Evolutionary conservation across 2,329 filamentous ascomycete species (phyloP), one percentile per base, ranked within the genome.

Genomic region (Aschersonia sp.): DNA sequence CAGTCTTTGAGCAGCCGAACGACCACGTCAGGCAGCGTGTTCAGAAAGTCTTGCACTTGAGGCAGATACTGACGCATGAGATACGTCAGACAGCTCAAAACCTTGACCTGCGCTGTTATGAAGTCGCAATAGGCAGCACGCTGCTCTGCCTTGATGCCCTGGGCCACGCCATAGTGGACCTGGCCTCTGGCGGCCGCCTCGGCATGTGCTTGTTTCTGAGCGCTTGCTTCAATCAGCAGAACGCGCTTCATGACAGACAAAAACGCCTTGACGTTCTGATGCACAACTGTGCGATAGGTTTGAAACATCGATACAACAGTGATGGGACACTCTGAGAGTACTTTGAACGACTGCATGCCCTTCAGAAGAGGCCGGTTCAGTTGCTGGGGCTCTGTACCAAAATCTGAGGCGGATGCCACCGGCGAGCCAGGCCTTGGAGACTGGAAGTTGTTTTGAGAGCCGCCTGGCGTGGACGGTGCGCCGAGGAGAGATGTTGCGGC

Each of bases 261-360:
- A 58, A 99, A 97, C 7, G 83, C 76, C 66, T 86, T 89, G 46
- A 98, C 89, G 58, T 96, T 96, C 48, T 82, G 76, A 40, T 80
- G 73, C 2, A 95, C 91, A 4, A 84, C 84, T 44, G 68, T 72
- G 45, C 89, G 80, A 58, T 98, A 92, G 4, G 91, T 85, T 66
- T 98, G 92, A 63, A 98, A 97, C 54, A 98, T 87, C 4, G 91
- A 97, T 1, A 98, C 92, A 3, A 99, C 92, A 41, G 98, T 97
- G 47, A 99, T 99, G 0, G 92, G 92, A 57, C 92, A 98, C 64
- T 99, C 92, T 1, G 91, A 89, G 4, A 98, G 77, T 30, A 98
- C 91, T 65, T 97, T 98, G 76, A 99, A 98, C 1, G 92, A 98
- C 62, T 95, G 88, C 87, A 96, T 96, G 31, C 92, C 92, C 65